A percentile compares a stretch with the other conserved stretches of the same genome.
Conservation (phyloP, 805 yeast species). For the Wickerhamiella shivajii region DNA sequence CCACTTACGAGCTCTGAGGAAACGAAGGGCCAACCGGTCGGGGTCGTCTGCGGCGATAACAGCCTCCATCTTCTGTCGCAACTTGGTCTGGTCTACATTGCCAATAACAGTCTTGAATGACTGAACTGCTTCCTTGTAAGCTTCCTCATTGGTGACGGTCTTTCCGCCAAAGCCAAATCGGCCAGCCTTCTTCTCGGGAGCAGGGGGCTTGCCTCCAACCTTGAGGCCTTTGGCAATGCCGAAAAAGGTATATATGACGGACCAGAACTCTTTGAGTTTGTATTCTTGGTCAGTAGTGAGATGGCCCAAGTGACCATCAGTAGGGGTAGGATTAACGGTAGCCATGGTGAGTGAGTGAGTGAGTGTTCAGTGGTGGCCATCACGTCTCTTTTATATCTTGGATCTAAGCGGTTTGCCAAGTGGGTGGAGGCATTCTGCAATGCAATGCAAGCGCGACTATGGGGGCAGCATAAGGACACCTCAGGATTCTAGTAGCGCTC, state of each 20-base stretch:
- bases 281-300: conserved; percentile 27
- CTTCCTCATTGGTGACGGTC: conserved; percentile 11
- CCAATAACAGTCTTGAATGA: conserved; percentile 35
- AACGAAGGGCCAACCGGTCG: conserved; percentile 63
- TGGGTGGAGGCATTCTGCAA: neutral
- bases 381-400: neutral
- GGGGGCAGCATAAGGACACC: neutral
- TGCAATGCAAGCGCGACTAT: neutral
- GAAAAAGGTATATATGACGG: conserved; percentile 17
- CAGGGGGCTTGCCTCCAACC: conserved; percentile 18
- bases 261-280: conserved; percentile 28
- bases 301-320: conserved; percentile 26
- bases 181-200: conserved; percentile 18
- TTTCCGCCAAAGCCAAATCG: conserved; percentile 20
- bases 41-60: conserved; percentile 58
- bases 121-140: conserved; percentile 16
- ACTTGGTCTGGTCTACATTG: conserved; percentile 33
- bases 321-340: neutral
- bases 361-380: neutral
- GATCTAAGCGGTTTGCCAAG: neutral
- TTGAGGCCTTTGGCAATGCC: conserved; percentile 19
- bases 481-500: neutral
- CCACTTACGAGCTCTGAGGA: conserved; percentile 79
- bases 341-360: neutral
- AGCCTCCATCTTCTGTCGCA: conserved; percentile 19